Base-by-base conservation (phyloP, 1,284 basidiomycete genomes). In the Rhodotorula mucilaginosa region DNA sequence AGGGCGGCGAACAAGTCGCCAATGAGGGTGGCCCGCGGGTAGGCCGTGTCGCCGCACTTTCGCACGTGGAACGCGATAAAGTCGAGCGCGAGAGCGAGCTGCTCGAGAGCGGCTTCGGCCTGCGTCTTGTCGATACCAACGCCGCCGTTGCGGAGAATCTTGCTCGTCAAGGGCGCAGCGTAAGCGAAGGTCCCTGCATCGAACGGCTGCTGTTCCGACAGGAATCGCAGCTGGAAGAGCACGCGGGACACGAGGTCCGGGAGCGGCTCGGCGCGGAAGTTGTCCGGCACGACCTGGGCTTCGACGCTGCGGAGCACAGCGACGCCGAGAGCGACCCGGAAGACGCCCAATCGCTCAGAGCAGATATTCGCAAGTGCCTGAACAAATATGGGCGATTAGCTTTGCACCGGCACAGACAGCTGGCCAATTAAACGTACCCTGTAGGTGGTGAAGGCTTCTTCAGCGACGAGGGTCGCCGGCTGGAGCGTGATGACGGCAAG, bases 161-260 rank as follows among this genome's bases (percentile, higher is more conserved):
- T 85, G 13, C 84, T 86, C 19, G 99, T 83, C 19, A 99, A 84
- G 12, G 94, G 91, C 60, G 88, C 89, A 1, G 88, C 82, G 77
- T 96, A 92, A 0, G 91, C 88, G 80, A 92, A 95, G 0, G 93
- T 93, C 0, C 89, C 87, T 0, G 89, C 86, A 79, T 97, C 92
- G 61, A 99, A 89, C 0, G 92, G 88, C 0, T 86, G 83, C 78
- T 92, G 89, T 76, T 96, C 92, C 0, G 91, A 89, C 3, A 95
- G 83, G 70, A 88, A 90, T 47, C 91, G 88, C 2, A 99, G 81
- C 47, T 92, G 88, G 80, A 97, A 93, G 1, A 99, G 83, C 2
- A 98, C 88, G 26, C 96, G 91, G 57, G 91, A 84, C 46, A 94
- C 86, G 39, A 97, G 84, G 26, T 86, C 93, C 89, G 70, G 69